Percentiles rank a stretch among this genome's conserved stretches.
phyloP scores from a whole-genome alignment of 441 rosid species.

The Erodium chrysanthum region DNA sequence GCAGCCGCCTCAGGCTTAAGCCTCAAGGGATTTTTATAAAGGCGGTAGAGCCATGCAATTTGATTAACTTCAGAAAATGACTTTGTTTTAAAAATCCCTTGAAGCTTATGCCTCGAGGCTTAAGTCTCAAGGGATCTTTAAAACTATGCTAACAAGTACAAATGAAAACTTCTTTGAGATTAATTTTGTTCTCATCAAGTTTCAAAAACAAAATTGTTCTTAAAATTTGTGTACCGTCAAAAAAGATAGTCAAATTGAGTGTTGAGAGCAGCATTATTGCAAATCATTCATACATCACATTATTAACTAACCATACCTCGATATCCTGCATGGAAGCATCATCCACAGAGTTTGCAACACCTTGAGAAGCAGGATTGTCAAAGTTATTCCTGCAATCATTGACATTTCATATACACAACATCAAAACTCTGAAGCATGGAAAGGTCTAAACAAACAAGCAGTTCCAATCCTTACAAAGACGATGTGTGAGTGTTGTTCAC shows the following conservation, averaged over 20 bases:
- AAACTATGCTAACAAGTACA: not conserved
- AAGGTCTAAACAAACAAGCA: not conserved
- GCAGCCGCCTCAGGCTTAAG: too few relatives aligned
- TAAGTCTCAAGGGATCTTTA: too few relatives aligned
- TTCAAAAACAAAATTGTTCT: too few relatives aligned
- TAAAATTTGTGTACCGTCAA: not conserved
- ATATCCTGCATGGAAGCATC: conserved; percentile 40
- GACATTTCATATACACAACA: conserved; percentile 11
- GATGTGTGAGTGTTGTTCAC: conserved; percentile 27
- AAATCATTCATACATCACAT: not conserved
- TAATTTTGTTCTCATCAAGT: too few relatives aligned
- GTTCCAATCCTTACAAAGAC: conserved; percentile 13
- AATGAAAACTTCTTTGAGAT: not conserved
- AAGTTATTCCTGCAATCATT: conserved; percentile 32
- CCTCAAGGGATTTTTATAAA: too few relatives aligned
- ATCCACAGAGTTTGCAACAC: conserved; percentile 29
- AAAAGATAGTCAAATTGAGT: not conserved
- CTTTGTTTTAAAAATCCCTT: too few relatives aligned
- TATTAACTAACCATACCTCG: conserved; percentile 38
- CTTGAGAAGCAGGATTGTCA: conserved; percentile 38
- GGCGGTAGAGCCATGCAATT: too few relatives aligned
- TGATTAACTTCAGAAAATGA: too few relatives aligned
- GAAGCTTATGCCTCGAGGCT: too few relatives aligned
- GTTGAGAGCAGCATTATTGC: not conserved
- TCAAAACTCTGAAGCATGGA: not conserved